phyloP scores from a whole-genome alignment of 2,329 filamentous ascomycete species.

The Sclerotinia subarctica region DNA sequence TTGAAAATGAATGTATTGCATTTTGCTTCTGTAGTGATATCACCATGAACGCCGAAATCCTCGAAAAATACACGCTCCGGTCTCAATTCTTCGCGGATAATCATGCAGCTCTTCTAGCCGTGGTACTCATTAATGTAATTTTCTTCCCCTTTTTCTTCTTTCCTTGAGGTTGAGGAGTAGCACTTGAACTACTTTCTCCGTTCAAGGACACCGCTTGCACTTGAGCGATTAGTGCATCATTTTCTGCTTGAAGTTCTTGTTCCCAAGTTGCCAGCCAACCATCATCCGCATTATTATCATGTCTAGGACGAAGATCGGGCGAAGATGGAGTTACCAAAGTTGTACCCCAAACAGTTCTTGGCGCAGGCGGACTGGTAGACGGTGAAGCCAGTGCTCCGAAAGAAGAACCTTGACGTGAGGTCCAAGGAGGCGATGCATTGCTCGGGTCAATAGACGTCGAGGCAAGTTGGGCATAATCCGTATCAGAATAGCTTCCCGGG shows the following conservation, averaged over 20 bases:
- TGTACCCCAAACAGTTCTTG: slow-evolving; percentile 92
- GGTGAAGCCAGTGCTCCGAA: slow-evolving; percentile 71
- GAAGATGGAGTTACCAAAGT: slow-evolving; percentile 58
- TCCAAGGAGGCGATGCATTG: slow-evolving; percentile 48
- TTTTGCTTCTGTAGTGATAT: slow-evolving; percentile 12
- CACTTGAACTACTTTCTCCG: slow-evolving; percentile 26
- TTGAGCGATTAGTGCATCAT: slow-evolving; percentile 52
- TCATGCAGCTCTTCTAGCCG: slow-evolving; percentile 42
- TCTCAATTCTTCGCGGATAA: slow-evolving; percentile 5
- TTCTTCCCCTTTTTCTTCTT: slow-evolving; percentile 72
- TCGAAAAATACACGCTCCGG: slow-evolving; percentile 7
- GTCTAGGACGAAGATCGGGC: slow-evolving; percentile 48
- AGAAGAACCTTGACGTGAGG: slow-evolving; percentile 55
- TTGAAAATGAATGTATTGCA: slow-evolving; percentile 13
- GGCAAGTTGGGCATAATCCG: slow-evolving; percentile 67
- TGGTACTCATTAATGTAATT: slow-evolving; percentile 68
- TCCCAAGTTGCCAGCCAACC: slow-evolving; percentile 88
- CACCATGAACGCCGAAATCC: slow-evolving; percentile 13
- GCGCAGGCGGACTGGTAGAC: slow-evolving; percentile 74
- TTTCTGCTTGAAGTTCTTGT: slow-evolving; percentile 66
- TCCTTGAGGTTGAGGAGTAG: slow-evolving; percentile 15
- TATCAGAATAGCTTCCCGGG: slow-evolving; percentile 47
- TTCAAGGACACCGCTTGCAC: slow-evolving; percentile 53
- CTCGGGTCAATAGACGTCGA: slow-evolving; percentile 47
- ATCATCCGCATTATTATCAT: slow-evolving; percentile 53